Base-by-base conservation (phyloP, 2,329 filamentous ascomycete species). In the Penicillium freii region DNA sequence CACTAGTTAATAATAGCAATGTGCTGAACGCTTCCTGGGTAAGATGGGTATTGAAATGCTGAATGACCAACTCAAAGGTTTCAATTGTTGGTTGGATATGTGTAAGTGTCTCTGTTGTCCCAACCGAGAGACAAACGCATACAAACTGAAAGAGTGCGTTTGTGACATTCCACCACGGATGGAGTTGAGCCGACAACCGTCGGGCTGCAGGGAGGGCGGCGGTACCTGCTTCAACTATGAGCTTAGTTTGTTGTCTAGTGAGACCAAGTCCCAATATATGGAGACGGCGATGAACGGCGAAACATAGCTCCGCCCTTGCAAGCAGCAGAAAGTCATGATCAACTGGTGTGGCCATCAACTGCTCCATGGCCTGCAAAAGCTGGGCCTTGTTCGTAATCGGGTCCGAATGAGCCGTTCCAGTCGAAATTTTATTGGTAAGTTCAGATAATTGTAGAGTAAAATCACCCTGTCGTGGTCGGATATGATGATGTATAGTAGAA, bases 91-190 rank as follows among this genome's bases (percentile, higher is more conserved):
- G 69, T 17, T 70, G 62, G 6, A 79, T 69, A 25, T 67, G 66
- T 3, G 70, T 62, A 11, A 77, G 67, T 53, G 70, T 73, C 17
- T 70, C 68, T 0, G 69, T 67, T 2, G 75, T 77, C 45, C 75
- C 74, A 23, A 78, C 71, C 4, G 74, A 75, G 13, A 79, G 67
- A 4, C 75, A 64, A 29, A 76, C 71, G 59, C 76, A 78, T 10
- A 76, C 65, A 42, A 76, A 78, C 56, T 79, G 77, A 48, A 79
- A 79, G 0, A 73, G 68, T 0, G 73, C 72, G 47, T 73, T 72
- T 2, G 78, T 61, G 1, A 77, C 67, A 57, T 78, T 78, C 77
- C 77, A 79, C 76, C 76, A 78, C 4, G 75, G 75, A 19, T 66
- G 70, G 8, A 68, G 64, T 42, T 66, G 66, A n/a, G 69, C 66